Conservation (phyloP, 176 grass and related monocot genomes). For the Cenchrus americanus region DNA sequence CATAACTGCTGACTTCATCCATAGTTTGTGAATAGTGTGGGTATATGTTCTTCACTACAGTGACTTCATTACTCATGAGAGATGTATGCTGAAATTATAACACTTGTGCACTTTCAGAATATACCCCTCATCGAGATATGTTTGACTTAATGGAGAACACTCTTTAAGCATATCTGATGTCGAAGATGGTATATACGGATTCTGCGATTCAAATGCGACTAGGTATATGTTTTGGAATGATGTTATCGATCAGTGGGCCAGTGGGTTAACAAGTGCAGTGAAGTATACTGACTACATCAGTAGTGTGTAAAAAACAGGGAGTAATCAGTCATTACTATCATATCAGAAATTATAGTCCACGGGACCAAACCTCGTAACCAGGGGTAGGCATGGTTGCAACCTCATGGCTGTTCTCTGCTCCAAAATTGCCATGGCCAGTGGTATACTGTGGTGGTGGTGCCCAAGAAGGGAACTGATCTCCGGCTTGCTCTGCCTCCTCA, state of each 20-base stretch:
- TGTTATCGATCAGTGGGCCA: not conserved
- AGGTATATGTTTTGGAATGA: not conserved
- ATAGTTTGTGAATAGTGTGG: not conserved
- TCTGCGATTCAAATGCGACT: not conserved
- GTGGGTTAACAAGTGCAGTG: slow-evolving; percentile 8
- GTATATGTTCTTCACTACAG: not conserved
- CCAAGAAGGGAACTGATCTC: slow-evolving; percentile 49
- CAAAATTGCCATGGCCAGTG: slow-evolving; percentile 48
- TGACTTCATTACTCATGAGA: not conserved
- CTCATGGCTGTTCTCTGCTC: slow-evolving; percentile 41
- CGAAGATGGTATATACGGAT: not conserved
- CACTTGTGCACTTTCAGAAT: slow-evolving; percentile 22
- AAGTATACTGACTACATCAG: not conserved
- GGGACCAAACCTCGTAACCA: slow-evolving; percentile 56
- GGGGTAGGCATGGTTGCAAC: slow-evolving; percentile 53
- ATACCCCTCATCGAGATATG: slow-evolving; percentile 27
- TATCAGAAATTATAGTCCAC: not conserved
- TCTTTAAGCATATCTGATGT: slow-evolving; percentile 15
- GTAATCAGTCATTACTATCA: not conserved
- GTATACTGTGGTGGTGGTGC: slow-evolving; percentile 23
- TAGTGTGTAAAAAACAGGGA: not conserved
- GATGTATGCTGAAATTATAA: not conserved
- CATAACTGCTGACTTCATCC: not conserved
- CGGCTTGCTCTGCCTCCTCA: slow-evolving; percentile 46
- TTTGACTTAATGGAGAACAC: not conserved